Base-by-base conservation (phyloP, 1,284 basidiomycete species). In the Coniferiporia weirii region DNA sequence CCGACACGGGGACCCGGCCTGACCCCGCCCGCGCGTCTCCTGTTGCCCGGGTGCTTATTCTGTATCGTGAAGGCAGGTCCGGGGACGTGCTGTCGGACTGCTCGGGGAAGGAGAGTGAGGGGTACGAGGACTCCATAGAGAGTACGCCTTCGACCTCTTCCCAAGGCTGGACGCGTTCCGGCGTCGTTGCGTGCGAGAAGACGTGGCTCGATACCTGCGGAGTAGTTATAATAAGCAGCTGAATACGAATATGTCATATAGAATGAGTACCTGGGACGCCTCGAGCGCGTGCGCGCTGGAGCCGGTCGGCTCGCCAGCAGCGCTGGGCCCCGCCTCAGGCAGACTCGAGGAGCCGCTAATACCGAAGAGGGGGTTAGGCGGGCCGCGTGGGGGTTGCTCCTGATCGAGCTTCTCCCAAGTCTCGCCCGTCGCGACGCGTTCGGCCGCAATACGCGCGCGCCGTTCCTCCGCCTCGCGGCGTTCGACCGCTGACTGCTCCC, bases 381-480 rank as follows among this genome's bases (percentile, higher is more conserved):
- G 56, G 54, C 59, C 63, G 35, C 60, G 52, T 35, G 63, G 10
- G 50, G 57, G 51, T 22, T 58, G 59, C 15, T 61, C 58, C 40
- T 65, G 65, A 15, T 66, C 63, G 9, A 64, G 52, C 62, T 62
- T 38, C 66, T 70, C 62, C 63, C 52, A 60, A 55, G 65, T 63
- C 66, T 64, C 60, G 72, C 77, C 64, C 69, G 75, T 68, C 74
- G 66, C 73, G 83, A 74, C 35, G 74, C 56, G 52, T 27, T 56
- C 54, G 17, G 54, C 76, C 68, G 91, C 90, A 83, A 90, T 89
- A 60, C 79, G 75, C 48, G 80, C 78, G n/a, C 90, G 83, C 67
- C 86, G 84, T 60, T 77, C 79, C 71, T 89, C 85, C 7, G 90
- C 88, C 69, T 87, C 91, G 65, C 81, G 76, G 54, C 91, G 84